Evolutionary conservation across 305 asterid genomes (phyloP).

Genomic region (Fraxinus greggii): DNA sequence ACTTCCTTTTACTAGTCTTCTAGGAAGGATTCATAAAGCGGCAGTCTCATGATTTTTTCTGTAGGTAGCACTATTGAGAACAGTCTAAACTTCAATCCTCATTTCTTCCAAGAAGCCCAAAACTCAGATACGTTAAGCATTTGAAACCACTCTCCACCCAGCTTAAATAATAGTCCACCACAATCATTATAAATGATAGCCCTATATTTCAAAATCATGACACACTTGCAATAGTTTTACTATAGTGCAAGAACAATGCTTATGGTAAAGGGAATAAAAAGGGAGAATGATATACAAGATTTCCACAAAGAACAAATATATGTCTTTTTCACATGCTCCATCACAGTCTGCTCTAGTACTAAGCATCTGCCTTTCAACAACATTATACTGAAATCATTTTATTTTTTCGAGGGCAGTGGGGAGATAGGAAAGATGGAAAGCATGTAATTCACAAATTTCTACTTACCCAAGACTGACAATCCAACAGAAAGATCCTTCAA

Average conservation of each 20-base stretch:
- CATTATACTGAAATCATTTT: not conserved
- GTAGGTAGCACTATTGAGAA: not conserved
- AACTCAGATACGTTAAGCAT: not conserved
- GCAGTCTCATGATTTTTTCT: not conserved
- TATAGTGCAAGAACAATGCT: not conserved
- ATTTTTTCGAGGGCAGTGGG: not conserved
- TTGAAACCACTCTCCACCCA: not conserved
- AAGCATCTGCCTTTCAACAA: not conserved
- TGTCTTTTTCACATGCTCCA: not conserved
- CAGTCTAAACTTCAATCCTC: not conserved
- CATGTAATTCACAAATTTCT: conserved; percentile 2
- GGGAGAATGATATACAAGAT: not conserved
- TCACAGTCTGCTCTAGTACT: not conserved
- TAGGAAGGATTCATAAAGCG: not conserved
- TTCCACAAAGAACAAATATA: not conserved
- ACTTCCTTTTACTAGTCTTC: not conserved
- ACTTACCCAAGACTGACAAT: conserved; percentile 81
- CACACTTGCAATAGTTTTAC: not conserved
- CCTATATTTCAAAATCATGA: not conserved
- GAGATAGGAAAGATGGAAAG: not conserved
- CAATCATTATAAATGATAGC: not conserved
- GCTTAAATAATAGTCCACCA: not conserved
- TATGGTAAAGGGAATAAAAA: not conserved
- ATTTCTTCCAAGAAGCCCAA: not conserved
- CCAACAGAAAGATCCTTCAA: conserved; percentile 87